Conservation (phyloP, 139 green algal genomes). For the Coccomyxa sp. region DNA sequence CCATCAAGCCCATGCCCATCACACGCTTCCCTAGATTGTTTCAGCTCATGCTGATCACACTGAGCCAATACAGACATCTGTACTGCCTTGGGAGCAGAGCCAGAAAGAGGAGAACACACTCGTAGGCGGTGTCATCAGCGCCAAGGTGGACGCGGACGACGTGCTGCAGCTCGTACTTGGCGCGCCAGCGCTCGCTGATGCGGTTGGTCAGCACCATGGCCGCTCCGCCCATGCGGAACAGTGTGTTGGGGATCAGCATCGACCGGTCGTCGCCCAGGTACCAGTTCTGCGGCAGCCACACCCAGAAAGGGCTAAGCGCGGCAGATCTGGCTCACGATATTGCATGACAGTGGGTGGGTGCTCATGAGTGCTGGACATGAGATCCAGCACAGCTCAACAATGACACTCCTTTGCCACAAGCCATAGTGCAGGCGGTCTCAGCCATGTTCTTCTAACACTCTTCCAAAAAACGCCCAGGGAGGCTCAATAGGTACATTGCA, state of each 20-base stretch:
- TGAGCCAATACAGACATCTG: too few relatives aligned
- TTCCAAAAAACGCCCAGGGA: too few relatives aligned
- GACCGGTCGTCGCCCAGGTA: conserved; percentile 80
- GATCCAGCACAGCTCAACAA: too few relatives aligned
- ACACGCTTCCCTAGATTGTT: too few relatives aligned
- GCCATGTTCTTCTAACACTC: too few relatives aligned
- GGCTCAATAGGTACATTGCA: too few relatives aligned
- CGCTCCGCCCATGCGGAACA: conserved; percentile 58
- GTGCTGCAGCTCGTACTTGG: conserved; percentile 73
- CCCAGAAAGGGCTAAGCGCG: not conserved
- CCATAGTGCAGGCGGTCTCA: too few relatives aligned
- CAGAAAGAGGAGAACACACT: conserved; percentile 13
- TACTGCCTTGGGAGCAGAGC: too few relatives aligned
- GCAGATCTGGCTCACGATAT: not conserved
- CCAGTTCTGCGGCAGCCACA: conserved; percentile 8
- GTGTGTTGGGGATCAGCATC: conserved; percentile 69
- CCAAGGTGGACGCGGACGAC: conserved; percentile 65
- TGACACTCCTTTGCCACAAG: too few relatives aligned
- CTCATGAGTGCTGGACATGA: not conserved
- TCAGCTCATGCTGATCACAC: too few relatives aligned
- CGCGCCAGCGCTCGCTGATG: conserved; percentile 23
- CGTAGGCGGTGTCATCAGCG: conserved; percentile 54
- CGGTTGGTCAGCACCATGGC: conserved; percentile 70
- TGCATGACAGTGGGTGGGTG: not conserved
- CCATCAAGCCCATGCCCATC: too few relatives aligned